Base-by-base conservation (phyloP, 805 yeast genomes). In the Starmerella gropengiesseri region DNA sequence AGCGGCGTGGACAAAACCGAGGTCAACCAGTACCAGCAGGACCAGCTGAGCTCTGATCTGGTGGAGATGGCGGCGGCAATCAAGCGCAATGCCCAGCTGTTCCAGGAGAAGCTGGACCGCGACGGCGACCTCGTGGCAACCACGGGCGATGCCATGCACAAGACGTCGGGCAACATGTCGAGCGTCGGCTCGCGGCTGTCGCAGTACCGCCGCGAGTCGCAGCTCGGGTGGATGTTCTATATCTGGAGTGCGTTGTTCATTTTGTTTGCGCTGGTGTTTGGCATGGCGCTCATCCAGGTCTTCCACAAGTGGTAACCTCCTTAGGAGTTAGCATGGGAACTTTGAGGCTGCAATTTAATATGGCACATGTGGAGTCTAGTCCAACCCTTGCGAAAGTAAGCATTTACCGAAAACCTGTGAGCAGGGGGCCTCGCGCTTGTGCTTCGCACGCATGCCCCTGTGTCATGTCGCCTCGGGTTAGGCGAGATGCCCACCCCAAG, bases 11-110 rank as follows among this genome's bases (percentile, higher is more conserved):
- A 49, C 28, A 56, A 55, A 33, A 48, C 61, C 27, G 50, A 54
- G 12, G 46, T 59, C 11, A 55, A 59, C 40, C 50, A 53, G 19
- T 46, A 47, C 23, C 43, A 52, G 20, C 81, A 75, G 55, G 69
- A 69, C 28, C 70, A 69, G 29, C 59, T 75, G 13, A 54, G 75
- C 25, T 58, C 56, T 22, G 78, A 75, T 31, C 60, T 75, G 37
- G 55, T 69, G 3, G 67, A 62, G 16, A 65, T 75, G 59, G 75
- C 77, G 0, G 52, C 65, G 7, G 58, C 63, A 7, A 65, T 75
- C 48, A 73, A 70, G 47, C 55, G 59, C 20, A 70, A 74, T 16
- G 78, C 79, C 1, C 48, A 64, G 23, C 52, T 55, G 6, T 64
- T 73, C 65, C 49, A 56, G 54, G 45, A 68, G 55, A 63, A 65